phyloP scores from a whole-genome alignment of 192 early-diverging fungal genomes.

The Coemansia reversa region DNA sequence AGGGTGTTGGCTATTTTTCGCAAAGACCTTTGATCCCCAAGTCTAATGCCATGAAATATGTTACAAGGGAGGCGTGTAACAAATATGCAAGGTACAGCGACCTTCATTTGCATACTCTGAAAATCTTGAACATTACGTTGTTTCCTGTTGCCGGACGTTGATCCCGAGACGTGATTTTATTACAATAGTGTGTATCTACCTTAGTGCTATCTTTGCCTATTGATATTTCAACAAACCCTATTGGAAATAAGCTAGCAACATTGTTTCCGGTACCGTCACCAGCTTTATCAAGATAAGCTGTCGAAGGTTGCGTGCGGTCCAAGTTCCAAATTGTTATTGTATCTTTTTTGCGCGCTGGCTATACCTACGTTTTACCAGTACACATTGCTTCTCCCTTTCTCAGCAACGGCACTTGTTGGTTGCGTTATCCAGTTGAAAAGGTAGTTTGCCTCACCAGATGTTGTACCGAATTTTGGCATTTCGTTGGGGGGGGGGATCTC shows the following conservation, averaged over 20 bases:
- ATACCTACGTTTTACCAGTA: neutral
- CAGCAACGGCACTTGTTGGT: neutral
- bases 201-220: neutral
- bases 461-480: neutral
- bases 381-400: neutral
- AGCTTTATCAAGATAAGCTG: neutral
- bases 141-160: neutral
- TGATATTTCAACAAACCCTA: neutral
- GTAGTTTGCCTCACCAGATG: neutral
- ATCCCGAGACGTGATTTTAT: neutral
- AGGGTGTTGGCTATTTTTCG: conserved; percentile 31
- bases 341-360: neutral
- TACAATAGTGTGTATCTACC: neutral
- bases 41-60: neutral
- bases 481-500: neutral
- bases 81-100: neutral
- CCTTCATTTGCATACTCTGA: neutral
- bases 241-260: neutral
- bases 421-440: neutral
- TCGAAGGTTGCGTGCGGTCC: neutral
- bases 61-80: no score
- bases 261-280: neutral
- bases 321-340: neutral
- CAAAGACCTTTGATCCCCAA: neutral
- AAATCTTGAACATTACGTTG: neutral